Evolutionary conservation across 2,329 filamentous ascomycete genomes (phyloP).

Genomic region (Cercospora nicotianae): DNA sequence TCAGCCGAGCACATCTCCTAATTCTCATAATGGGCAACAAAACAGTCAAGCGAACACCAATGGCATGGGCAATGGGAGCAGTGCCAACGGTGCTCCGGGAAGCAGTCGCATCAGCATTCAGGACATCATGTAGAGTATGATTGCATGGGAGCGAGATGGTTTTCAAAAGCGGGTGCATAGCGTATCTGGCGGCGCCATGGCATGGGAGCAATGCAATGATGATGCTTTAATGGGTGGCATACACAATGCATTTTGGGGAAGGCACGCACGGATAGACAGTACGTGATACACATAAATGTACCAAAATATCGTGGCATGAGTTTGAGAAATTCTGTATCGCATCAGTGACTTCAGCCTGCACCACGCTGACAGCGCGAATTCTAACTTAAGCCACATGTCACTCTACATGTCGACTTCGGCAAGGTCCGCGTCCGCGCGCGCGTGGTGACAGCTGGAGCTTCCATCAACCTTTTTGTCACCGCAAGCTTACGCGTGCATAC

Average conservation of each 20-base stretch:
- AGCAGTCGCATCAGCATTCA: slow-evolving; percentile 41
- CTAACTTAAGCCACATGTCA: background rate
- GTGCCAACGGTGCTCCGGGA: slow-evolving; percentile 18
- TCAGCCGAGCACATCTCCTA: slow-evolving; percentile 22
- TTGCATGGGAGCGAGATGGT: background rate
- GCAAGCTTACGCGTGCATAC: background rate
- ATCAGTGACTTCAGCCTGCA: background rate
- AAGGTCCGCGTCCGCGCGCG: background rate
- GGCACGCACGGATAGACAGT: slow-evolving; percentile 3
- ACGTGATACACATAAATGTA: slow-evolving; percentile 2
- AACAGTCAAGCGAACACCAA: background rate
- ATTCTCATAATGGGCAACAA: slow-evolving; percentile 21
- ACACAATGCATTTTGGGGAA: background rate
- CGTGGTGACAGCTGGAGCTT: background rate
- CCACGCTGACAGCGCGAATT: background rate
- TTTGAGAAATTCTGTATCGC: background rate
- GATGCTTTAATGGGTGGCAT: background rate
- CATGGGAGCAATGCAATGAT: background rate
- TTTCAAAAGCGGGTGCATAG: background rate
- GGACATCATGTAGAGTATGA: slow-evolving; percentile 38
- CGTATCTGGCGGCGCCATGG: background rate
- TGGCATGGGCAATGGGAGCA: slow-evolving; percentile 14
- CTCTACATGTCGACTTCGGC: background rate
- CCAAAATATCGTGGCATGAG: background rate
- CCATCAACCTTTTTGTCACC: background rate